These are phyloP conservation scores for Hyaloraphidium curvatum DNA, from an alignment of 192 early-diverging fungal genomes.

Conservation along the genomic window DNA sequence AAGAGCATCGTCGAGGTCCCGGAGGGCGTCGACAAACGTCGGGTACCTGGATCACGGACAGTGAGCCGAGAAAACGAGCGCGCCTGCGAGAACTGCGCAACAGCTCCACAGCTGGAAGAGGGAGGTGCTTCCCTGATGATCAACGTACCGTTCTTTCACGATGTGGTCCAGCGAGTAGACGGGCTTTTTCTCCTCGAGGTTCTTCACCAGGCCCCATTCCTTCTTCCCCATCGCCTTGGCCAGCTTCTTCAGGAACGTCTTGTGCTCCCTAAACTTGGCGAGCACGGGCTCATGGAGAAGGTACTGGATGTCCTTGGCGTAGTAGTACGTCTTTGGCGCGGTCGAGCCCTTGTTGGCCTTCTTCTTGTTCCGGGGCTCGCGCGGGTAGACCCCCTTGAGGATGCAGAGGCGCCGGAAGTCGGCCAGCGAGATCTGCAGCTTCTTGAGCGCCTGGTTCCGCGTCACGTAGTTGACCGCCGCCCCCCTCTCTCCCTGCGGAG, in stretches of 20 bases:
- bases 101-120: too few relatives aligned
- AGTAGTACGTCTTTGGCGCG: slow-evolving; percentile 74
- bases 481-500: slow-evolving; percentile 53
- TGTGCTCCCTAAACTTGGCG: slow-evolving; percentile 80
- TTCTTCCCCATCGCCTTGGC: slow-evolving; percentile 66
- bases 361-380: slow-evolving; percentile 83
- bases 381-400: slow-evolving; percentile 95
- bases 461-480: slow-evolving; percentile 79
- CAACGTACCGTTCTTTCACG: slow-evolving; percentile 62
- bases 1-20: slow-evolving; percentile 94
- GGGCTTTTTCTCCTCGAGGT: slow-evolving; percentile 56
- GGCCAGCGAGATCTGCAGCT: slow-evolving; percentile 82
- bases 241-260: slow-evolving; percentile 69
- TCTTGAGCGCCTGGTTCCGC: slow-evolving; percentile 73
- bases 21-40: slow-evolving; percentile 74
- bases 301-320: slow-evolving; percentile 88
- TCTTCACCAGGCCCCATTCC: slow-evolving; percentile 55
- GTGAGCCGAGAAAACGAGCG: background rate
- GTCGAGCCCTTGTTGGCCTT: slow-evolving; percentile 81
- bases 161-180: slow-evolving; percentile 81
- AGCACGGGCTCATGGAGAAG: slow-evolving; percentile 86
- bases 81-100: too few relatives aligned
- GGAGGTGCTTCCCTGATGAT: too few relatives aligned
- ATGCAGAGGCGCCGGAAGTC: slow-evolving; percentile 97
- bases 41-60: slow-evolving; percentile 46